Evolutionary conservation across 805 yeast genomes (phyloP), one percentile per base, ranked within the genome.

Genomic region (Isabelozyma gotoi): DNA sequence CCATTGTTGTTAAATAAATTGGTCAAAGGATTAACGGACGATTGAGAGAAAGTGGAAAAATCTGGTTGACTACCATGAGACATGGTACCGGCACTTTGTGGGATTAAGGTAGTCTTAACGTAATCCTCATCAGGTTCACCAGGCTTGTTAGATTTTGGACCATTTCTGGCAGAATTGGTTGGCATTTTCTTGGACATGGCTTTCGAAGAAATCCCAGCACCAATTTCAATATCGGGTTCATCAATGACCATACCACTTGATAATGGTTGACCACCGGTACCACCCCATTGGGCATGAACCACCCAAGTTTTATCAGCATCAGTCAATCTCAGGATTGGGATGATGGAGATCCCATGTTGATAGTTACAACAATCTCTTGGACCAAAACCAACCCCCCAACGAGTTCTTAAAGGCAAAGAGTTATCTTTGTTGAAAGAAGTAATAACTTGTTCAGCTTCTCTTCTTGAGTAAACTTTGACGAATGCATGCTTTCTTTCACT

Each of bases 381-480:
- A 4, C 99, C 99, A 59, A 87, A 94, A 1, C 99, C 99, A 49
- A 94, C 98, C 52, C 98, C 99, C 99, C 99, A 94, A 61, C 97
- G 79, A 4, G 95, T 88, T 67, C 98, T 80, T 53, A 94, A 72
- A 52, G 80, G 71, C 60, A 71, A 68, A 7, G 78, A 64, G 33
- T 85, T 84, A 48, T 82, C 84, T 52, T 83, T 81, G 57, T 81
- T 81, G 68, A 91, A 89, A 34, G 82, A 78, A 33, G 78, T 73
- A 45, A 89, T 77, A 11, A 90, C 90, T 47, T 74, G 79, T 62
- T 88, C 97, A 21, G 99, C 99, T 65, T 92, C 98, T 31, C 74
- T 77, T 66, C 99, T 80, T 17, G 96, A 88, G 62, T 86, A 89
- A 19, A 91, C 95, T 67, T 94, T 94, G 37, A 92, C 96, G 59